Evolutionary conservation across 305 asterid species (phyloP).

Genomic region (Caryopteris hybrid): DNA sequence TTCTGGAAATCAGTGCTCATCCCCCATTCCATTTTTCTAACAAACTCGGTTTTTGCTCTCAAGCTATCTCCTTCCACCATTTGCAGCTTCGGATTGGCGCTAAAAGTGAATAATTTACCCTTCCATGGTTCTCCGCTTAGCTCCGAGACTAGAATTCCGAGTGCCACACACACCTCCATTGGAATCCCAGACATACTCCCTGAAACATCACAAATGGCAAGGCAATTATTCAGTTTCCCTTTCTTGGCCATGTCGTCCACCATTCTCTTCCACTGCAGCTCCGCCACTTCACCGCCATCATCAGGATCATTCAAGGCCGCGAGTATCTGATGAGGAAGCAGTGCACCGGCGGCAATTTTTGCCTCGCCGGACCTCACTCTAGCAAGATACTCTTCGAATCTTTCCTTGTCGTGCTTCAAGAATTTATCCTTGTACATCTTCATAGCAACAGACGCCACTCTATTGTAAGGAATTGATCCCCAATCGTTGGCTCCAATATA

Average conservation of each 20-base stretch:
- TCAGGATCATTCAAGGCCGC: not conserved
- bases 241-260: slow-evolving; percentile 38
- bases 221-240: slow-evolving; percentile 34
- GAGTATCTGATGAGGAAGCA: slow-evolving; percentile 48
- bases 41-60: slow-evolving; percentile 15
- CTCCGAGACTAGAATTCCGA: slow-evolving; percentile 40
- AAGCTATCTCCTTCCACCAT: slow-evolving; percentile 24
- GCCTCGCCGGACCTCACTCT: slow-evolving; percentile 31
- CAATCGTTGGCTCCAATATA: slow-evolving; percentile 20
- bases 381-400: not conserved
- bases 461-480: slow-evolving; percentile 35
- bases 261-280: slow-evolving; percentile 51
- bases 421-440: not conserved
- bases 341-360: slow-evolving; percentile 45
- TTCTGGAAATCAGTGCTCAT: slow-evolving; percentile 33
- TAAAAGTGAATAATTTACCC: slow-evolving; percentile 40
- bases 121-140: slow-evolving; percentile 39
- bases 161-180: slow-evolving; percentile 38
- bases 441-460: slow-evolving; percentile 27
- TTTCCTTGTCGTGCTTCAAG: not conserved
- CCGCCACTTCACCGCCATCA: slow-evolving; percentile 26
- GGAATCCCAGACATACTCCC: slow-evolving; percentile 39
- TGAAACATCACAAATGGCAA: slow-evolving; percentile 35
- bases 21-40: slow-evolving; percentile 35
- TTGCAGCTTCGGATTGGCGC: slow-evolving; percentile 23